Conservation (phyloP, 2,329 filamentous ascomycete species). For the Colletotrichum sp. region DNA sequence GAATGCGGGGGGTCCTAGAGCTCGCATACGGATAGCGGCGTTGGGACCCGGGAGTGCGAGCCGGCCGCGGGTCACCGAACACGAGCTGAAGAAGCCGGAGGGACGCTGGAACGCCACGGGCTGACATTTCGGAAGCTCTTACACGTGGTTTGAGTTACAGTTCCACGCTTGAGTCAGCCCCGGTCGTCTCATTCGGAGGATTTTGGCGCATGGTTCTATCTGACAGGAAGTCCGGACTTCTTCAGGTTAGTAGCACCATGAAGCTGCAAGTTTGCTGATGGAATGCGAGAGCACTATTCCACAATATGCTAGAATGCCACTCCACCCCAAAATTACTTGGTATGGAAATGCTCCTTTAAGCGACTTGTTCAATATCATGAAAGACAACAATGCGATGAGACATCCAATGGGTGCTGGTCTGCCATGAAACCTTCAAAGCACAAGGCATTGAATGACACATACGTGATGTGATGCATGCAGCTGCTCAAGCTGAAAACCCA, state of each 20-base stretch:
- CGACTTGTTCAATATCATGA: not conserved
- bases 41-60: not conserved
- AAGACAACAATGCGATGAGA: not conserved
- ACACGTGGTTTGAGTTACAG: not conserved
- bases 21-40: not conserved
- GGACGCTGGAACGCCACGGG: not conserved
- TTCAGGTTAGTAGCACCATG: not conserved
- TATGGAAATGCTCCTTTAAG: not conserved
- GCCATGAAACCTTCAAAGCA: not conserved
- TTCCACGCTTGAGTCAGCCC: not conserved
- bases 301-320: not conserved
- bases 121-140: not conserved
- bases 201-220: not conserved
- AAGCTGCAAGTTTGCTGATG: not conserved
- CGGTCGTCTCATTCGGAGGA: not conserved
- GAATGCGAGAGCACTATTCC: not conserved
- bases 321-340: not conserved
- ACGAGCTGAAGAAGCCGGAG: not conserved
- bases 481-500: not conserved
- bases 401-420: not conserved
- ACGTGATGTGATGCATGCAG: not conserved
- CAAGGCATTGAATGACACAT: not conserved
- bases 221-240: not conserved
- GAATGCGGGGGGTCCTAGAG: not conserved
- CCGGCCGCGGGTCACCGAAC: not conserved